Conservation (phyloP, 2,329 filamentous ascomycete genomes). For the Pezicula rhizophila region DNA sequence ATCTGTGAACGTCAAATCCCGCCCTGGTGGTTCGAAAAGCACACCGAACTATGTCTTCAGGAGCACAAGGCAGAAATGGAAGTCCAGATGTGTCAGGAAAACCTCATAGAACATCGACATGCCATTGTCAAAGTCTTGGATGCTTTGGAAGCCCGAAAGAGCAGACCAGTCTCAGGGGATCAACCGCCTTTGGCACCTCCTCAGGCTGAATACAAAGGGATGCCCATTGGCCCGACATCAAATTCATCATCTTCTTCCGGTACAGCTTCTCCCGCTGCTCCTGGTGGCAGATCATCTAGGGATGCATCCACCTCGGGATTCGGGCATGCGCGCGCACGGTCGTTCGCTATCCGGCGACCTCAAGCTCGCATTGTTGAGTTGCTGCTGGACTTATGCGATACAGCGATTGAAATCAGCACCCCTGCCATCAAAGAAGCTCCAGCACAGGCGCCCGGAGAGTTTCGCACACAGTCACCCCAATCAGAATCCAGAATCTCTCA, state of each 20-base stretch:
- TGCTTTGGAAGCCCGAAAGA: slow-evolving; percentile 74
- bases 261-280: slow-evolving; percentile 63
- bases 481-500: slow-evolving; percentile 93
- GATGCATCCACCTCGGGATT: slow-evolving; percentile 62
- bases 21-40: slow-evolving; percentile 99
- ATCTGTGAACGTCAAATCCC: slow-evolving; percentile 97
- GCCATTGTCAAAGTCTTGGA: slow-evolving; percentile 93
- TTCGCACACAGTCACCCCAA: slow-evolving; percentile 89
- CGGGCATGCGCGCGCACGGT: slow-evolving; percentile 74
- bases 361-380: slow-evolving; percentile 91
- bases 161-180: slow-evolving; percentile 54
- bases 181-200: slow-evolving; percentile 36
- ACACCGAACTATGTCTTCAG: slow-evolving; percentile 91
- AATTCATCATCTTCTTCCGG: slow-evolving; percentile 63
- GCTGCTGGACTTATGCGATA: slow-evolving; percentile 91
- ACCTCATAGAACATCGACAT: slow-evolving; percentile 84
- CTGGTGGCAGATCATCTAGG: slow-evolving; percentile 64
- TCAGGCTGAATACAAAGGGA: slow-evolving; percentile 78
- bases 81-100: slow-evolving; percentile 92
- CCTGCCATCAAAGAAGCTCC: slow-evolving; percentile 84
- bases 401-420: slow-evolving; percentile 87
- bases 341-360: slow-evolving; percentile 85
- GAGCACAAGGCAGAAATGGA: slow-evolving; percentile 98
- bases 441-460: slow-evolving; percentile 62
- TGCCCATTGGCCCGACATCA: slow-evolving; percentile 72